A percentile compares a stretch with the other conserved stretches of the same genome.
These are phyloP conservation scores for Rhododendron griersonianum DNA, from an alignment of 148 eudicot genomes.

Conservation along the genomic window DNA sequence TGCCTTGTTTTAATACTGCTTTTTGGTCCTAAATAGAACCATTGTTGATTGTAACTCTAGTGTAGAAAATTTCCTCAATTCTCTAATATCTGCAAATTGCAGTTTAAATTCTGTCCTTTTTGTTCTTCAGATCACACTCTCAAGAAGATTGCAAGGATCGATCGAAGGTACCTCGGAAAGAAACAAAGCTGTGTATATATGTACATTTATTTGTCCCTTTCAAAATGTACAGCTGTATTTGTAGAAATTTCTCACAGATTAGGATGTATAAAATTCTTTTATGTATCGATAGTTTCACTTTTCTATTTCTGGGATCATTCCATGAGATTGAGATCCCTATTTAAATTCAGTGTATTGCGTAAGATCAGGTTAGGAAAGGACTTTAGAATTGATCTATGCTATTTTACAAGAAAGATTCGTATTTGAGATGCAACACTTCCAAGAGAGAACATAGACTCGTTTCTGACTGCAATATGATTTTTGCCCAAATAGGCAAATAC, in stretches of 20 bases:
- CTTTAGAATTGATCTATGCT: no score
- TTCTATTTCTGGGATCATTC: not conserved
- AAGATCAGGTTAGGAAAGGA: not conserved
- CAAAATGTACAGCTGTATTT: not conserved
- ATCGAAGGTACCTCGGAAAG: not conserved
- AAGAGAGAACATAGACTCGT: not conserved
- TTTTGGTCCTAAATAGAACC: not conserved
- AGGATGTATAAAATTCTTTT: not conserved
- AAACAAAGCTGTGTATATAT: not conserved
- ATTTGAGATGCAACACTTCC: not conserved
- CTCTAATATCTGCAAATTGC: not conserved
- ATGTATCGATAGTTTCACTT: not conserved
- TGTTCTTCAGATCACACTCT: conserved; percentile 8
- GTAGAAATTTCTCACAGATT: not conserved
- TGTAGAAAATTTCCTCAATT: not conserved
- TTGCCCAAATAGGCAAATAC: not conserved
- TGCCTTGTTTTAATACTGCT: not conserved
- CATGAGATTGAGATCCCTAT: not conserved
- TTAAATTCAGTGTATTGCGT: not conserved
- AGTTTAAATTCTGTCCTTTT: not conserved
- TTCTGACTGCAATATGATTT: not conserved
- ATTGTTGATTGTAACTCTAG: not conserved
- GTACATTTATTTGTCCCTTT: conserved; percentile 1
- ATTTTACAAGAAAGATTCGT: not conserved
- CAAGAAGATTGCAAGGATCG: not conserved